Evolutionary conservation across 352 stramenopile genomes (phyloP), one percentile per base, ranked within the genome.

Genomic region (Phytophthora cactorum): DNA sequence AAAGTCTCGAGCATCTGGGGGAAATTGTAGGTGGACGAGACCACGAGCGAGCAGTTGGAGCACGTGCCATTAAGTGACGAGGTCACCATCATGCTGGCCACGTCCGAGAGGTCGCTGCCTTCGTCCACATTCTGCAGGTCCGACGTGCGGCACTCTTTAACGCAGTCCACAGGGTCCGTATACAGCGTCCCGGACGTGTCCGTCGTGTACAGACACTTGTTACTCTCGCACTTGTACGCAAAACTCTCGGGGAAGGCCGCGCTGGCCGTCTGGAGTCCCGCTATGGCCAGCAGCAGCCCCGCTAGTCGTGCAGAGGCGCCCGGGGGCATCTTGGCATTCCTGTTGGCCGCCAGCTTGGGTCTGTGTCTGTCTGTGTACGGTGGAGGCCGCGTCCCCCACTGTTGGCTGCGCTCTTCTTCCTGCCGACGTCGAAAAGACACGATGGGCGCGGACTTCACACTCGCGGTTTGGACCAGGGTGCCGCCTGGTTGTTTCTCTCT

Each of bases 41-140:
- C 67, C 32, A 86, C 69, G 51, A 91, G 72, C 47, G 81, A 82
- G 63, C 86, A 95, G 67, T 91, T 81, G 32, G 59, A 59, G 47
- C 86, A 95, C 58, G 84, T 95, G 65, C 86, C 86, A 32, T 90
- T 86, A 14, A 83, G 68, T n/a, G 71, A 81, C 43, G 86, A 86
- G 2, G 44, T 46, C 41, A 93, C 66, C 8, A 44, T 69, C 46
- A 93, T 77, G 34, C 41, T 68, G n/a, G 74, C 66, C 32, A 75
- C 66, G 54, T 91, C 81, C 15, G 59, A 79, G n/a, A 93, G 78
- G 49, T 73, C 61, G 54, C 67, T 82, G 39, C 69, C 73, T 52
- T 78, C 75, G 44, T 75, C 72, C 62, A 84, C 70, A 55, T 66
- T 82, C 56, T 82, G 70, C 53, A 84, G 47, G 34, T 86, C 69